A percentile compares a stretch with the other conserved stretches of the same genome.
Evolutionary conservation across 139 green algal species (phyloP).

Genomic region (Asterochloris erici): DNA sequence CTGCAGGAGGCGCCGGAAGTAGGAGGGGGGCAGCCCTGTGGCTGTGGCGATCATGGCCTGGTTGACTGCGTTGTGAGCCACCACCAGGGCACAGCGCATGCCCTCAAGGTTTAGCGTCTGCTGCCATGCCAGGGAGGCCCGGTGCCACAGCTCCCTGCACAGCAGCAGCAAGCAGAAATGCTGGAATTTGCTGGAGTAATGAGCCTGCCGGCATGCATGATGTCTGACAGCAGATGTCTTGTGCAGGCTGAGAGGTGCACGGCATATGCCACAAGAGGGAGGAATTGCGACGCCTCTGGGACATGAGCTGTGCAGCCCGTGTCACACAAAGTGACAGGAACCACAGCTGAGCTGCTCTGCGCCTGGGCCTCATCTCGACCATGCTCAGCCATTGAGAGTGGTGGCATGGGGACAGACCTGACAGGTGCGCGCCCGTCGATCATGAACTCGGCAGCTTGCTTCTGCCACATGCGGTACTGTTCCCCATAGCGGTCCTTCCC

Average conservation of each 20-base stretch:
- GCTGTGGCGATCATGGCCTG: slow-evolving; percentile 81
- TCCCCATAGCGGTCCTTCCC: slow-evolving; percentile 65
- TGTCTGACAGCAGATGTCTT: too few species aligned
- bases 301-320: too few species aligned
- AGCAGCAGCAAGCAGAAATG: neutral
- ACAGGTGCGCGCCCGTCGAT: slow-evolving; percentile 83
- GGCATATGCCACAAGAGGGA: too few species aligned
- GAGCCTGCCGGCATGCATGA: too few species aligned
- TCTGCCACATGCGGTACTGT: slow-evolving; percentile 80
- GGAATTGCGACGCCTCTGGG: too few species aligned
- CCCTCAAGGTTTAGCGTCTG: slow-evolving; percentile 49
- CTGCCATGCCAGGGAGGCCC: slow-evolving; percentile 85
- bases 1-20: slow-evolving; percentile 78
- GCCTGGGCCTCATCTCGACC: neutral
- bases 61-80: slow-evolving; percentile 97
- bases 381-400: neutral
- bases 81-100: slow-evolving; percentile 62
- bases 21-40: slow-evolving; percentile 63
- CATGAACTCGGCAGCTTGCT: slow-evolving; percentile 67
- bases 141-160: slow-evolving; percentile 77
- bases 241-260: too few species aligned
- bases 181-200: too few species aligned
- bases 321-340: too few species aligned
- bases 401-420: slow-evolving; percentile 23
- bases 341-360: neutral